Conservation (phyloP, 768 basidiomycete species). For the Peribolospora baueri region DNA sequence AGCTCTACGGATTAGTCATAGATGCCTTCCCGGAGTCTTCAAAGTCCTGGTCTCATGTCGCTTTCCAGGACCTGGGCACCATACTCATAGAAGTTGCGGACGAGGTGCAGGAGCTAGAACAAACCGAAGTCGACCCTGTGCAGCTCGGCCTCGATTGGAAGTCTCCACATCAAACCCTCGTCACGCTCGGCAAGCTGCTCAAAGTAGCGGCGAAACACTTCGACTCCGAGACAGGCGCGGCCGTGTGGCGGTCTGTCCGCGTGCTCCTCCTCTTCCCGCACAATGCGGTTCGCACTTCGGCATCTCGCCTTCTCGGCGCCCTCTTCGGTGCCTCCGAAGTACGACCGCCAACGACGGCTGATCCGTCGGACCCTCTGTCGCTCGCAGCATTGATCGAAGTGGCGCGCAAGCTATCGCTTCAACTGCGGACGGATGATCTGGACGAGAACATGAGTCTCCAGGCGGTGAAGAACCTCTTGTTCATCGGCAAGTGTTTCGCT, state of each 20-base stretch:
- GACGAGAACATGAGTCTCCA: constrained; percentile 52
- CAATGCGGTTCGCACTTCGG: constrained; percentile 69
- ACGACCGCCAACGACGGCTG: constrained; percentile 14
- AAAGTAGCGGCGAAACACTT: constrained; percentile 15
- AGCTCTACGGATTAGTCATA: constrained; percentile 58
- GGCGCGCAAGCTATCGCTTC: constrained; percentile 44
- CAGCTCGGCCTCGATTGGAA: constrained; percentile 46
- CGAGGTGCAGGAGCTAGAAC: constrained; percentile 21
- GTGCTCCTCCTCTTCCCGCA: constrained; percentile 65
- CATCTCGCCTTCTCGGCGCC: constrained; percentile 48
- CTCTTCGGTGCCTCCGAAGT: constrained; percentile 30
- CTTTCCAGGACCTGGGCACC: constrained; percentile 31
- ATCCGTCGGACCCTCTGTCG: constrained; percentile 28
- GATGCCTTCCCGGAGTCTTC: constrained; percentile 35
- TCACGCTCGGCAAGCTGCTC: constrained; percentile 36
- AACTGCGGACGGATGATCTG: constrained; percentile 59
- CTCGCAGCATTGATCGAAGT: constrained; percentile 31
- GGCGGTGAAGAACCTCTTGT: constrained; percentile 78
- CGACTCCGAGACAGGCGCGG: constrained; percentile 11
- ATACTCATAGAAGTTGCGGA: constrained; percentile 27
- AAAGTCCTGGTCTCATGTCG: constrained; percentile 20
- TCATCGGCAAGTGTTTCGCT: constrained; percentile 64
- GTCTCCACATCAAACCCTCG: constrained; percentile 53
- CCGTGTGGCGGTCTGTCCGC: constrained; percentile 41
- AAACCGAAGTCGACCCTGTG: constrained; percentile 8